Evolutionary conservation across 148 eudicot species (phyloP), one percentile per base, ranked within the genome.

Genomic region (Silene conica): DNA sequence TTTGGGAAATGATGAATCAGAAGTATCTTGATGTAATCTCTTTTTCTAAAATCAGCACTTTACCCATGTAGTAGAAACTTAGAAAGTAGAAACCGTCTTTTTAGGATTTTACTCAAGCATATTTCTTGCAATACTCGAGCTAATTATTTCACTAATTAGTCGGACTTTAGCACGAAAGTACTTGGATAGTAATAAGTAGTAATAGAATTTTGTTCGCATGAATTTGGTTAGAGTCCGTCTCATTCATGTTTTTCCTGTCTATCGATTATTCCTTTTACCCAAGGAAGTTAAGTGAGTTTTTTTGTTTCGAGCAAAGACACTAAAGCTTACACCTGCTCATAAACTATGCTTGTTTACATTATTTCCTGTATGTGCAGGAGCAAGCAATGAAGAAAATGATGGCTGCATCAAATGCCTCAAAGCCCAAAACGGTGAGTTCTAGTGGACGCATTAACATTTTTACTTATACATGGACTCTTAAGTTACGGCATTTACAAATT

Each of bases 1-100:
- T 81, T 67, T 81, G 83, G 83, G 80, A 81, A 73, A 62, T 73
- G 68, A 60, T 81, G 76, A 81, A 81, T 63, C 25, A 56, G 19
- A 54, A 81, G 74, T 81, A 81, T 77, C 74, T 81, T 68, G 66
- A 81, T 77, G 83, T 81, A 28, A 67, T 69, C 16, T 14, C 10
- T 21, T 15, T 11, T 76, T 67, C 16, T 21, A 8, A 16, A 65
- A 64, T 45, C 22, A 67, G 7, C 23, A 21, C 38, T 28, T 76
- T 0, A 48, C 43, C 28, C 25, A 26, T 54, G 41, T 57, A 46
- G 26, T 41, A 46, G 50, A 46, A 9, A 28, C 22, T 3, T 34
- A 34, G 41, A 34, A 8, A 62, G 65, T 69, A 20, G 20, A 26
- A 5, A 60, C 55, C 8, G 46, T 34, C 22, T 65, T 9, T 8